Evolutionary conservation across 2,329 filamentous ascomycete species (phyloP), one percentile per base, ranked within the genome.

Genomic region (Trichoderma gracile): DNA sequence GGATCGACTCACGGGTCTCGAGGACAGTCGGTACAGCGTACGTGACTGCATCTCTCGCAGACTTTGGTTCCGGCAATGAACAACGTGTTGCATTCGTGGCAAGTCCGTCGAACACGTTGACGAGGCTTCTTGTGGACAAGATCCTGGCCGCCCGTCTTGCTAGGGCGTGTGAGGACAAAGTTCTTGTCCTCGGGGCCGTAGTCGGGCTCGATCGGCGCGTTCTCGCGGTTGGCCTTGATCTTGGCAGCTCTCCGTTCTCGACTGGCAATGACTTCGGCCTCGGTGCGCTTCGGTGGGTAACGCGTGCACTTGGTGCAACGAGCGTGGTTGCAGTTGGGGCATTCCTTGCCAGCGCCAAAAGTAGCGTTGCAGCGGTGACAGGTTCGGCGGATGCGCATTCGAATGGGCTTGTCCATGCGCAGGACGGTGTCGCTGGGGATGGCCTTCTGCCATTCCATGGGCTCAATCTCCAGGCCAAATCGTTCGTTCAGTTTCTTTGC

Each of bases 301-400:
- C 91, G 87, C 30, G 87, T 85, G 75, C 93, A 97, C 72, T 90
- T 87, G 73, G 86, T 89, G 84, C 93, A 97, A 69, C 91, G 86
- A 53, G 81, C 81, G 78, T 97, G 93, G 70, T 90, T 84, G 79
- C 93, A 97, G 69, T 85, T 86, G 68, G 83, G 77, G 77, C 93
- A 97, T 66, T 89, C 82, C 78, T 89, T 92, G 71, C 89, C 85
- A 21, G 84, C 77, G 63, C 89, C 88, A 74, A 94, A 96, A 25
- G 85, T 84, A 15, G 89, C 86, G 65, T 88, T 85, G 79, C 93
- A 97, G 69, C 86, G 83, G 77, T 97, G 93, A 77, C 93, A 97
- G 67, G 85, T 88, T 69, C 89, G 86, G 74, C 91, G 89, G 60
- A 93, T 85, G 61, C 90, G 87, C 84, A 93, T 90, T 65, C 89